A percentile compares a stretch with the other conserved stretches of the same genome.
Evolutionary conservation across 1,284 basidiomycete species (phyloP).

Genomic region (Mycena citricolor): DNA sequence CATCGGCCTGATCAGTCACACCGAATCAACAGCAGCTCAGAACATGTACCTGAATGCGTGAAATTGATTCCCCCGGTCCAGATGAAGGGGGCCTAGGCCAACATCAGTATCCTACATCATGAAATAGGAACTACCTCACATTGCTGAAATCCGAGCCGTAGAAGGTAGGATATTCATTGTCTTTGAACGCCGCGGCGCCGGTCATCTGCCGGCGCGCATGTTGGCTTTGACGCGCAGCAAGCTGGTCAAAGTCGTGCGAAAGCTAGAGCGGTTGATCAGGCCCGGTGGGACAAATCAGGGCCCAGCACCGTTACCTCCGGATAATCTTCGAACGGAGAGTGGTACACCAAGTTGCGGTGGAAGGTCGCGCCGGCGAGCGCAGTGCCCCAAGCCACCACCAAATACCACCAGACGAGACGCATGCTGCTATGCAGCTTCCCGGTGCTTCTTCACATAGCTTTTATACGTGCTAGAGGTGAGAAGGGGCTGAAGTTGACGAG

Average conservation of each 20-base stretch:
- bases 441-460: too few relatives aligned
- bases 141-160: constrained; percentile 54
- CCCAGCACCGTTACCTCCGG: constrained; percentile 34
- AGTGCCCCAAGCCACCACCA: constrained; percentile 1
- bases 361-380: constrained; percentile 31
- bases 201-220: constrained; percentile 41
- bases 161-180: constrained; percentile 56
- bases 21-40: not conserved
- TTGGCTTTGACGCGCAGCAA: constrained; percentile 40
- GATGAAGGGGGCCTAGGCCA: constrained; percentile 45
- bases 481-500: too few relatives aligned
- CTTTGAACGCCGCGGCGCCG: constrained; percentile 41
- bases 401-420: not conserved
- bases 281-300: not conserved
- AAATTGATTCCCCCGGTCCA: constrained; percentile 57
- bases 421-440: too few relatives aligned
- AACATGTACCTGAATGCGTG: constrained; percentile 47
- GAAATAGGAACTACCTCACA: constrained; percentile 29
- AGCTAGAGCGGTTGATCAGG: constrained; percentile 33
- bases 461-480: too few relatives aligned
- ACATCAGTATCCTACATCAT: not conserved
- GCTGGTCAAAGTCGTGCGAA: constrained; percentile 37
- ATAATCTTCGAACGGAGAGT: constrained; percentile 46
- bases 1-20: not conserved
- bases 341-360: constrained; percentile 48